Evolutionary conservation across 257 asterid species (phyloP).

Genomic region (Solanum gracilifrons): DNA sequence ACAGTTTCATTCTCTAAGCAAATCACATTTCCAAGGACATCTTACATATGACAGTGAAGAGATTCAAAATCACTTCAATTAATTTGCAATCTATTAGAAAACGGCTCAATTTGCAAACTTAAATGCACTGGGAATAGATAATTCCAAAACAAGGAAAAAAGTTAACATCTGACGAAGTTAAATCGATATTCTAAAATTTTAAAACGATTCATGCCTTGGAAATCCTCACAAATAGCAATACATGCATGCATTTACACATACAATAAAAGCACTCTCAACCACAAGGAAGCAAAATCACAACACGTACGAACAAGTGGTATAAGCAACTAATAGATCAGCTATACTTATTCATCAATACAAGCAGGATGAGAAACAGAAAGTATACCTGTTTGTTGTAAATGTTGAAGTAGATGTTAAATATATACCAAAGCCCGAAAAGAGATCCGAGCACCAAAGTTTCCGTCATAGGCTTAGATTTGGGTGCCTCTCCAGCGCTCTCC

Average conservation of each 20-base stretch:
- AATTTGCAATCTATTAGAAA: not conserved
- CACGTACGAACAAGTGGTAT: not conserved
- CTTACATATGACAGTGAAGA: not conserved
- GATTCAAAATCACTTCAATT: not conserved
- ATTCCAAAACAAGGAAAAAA: not conserved
- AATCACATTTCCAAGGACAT: not conserved
- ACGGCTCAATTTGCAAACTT: not conserved
- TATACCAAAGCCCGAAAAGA: conserved; percentile 86
- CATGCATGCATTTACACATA: not conserved
- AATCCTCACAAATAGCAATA: not conserved
- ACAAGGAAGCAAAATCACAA: not conserved
- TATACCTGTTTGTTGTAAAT: conserved; percentile 86
- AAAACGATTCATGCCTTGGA: not conserved
- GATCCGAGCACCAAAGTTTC: conserved; percentile 72
- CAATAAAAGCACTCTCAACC: not conserved
- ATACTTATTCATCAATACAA: not conserved
- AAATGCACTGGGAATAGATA: not conserved
- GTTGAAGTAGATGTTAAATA: conserved; percentile 90
- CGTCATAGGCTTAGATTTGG: conserved; percentile 29
- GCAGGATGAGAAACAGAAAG: not conserved
- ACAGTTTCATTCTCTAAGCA: not conserved
- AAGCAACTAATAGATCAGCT: not conserved
- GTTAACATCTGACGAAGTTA: not conserved
- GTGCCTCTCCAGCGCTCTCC: conserved; percentile 42
- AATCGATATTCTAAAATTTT: not conserved